Conservation (phyloP, 2,329 filamentous ascomycete species). For the Diaporthe velutina region DNA sequence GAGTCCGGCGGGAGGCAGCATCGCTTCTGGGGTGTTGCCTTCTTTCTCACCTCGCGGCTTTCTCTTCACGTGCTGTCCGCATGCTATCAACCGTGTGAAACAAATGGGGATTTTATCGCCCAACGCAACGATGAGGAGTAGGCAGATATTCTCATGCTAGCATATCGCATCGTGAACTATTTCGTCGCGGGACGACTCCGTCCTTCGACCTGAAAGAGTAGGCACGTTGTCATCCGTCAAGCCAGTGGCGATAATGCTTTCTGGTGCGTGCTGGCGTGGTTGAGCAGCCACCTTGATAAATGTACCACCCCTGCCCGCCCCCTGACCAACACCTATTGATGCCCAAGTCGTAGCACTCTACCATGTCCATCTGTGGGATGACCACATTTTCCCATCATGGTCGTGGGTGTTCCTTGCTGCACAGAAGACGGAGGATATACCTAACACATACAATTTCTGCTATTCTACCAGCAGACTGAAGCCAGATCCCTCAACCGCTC, state of each 20-base stretch:
- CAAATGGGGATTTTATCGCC: too few relatives aligned
- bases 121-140: too few relatives aligned
- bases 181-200: not conserved
- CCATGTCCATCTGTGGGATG: not conserved
- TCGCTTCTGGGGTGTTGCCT: too few relatives aligned
- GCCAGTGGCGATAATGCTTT: not conserved
- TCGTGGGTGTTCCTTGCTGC: too few relatives aligned
- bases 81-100: too few relatives aligned
- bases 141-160: not conserved
- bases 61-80: too few relatives aligned
- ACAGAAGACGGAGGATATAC: not conserved
- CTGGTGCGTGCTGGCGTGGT: not conserved
- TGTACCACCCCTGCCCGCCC: not conserved
- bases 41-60: too few relatives aligned
- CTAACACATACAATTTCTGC: slow-evolving; percentile 21
- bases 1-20: too few relatives aligned
- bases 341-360: too few relatives aligned
- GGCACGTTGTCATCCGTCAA: not conserved
- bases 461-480: slow-evolving; percentile 5
- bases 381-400: not conserved
- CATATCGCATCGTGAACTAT: not conserved
- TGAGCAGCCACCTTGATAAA: not conserved
- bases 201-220: not conserved
- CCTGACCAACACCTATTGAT: not conserved
- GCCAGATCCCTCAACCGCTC: not conserved